phyloP scores from a whole-genome alignment of 2,329 filamentous ascomycete genomes.

The Periconia digitata region DNA sequence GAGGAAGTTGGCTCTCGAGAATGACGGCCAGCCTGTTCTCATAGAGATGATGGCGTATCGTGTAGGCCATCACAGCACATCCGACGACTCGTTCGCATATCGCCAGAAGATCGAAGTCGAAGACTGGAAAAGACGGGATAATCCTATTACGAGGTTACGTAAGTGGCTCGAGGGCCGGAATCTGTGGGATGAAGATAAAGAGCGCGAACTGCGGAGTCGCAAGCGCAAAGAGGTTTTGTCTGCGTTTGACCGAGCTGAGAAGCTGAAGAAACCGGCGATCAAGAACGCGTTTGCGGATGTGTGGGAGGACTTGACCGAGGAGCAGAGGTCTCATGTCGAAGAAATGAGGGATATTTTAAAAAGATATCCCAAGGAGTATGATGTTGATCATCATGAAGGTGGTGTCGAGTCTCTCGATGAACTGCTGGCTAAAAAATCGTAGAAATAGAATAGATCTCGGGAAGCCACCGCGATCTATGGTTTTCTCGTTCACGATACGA shows the following conservation, averaged over 20 bases:
- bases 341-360: slow-evolving; percentile 77
- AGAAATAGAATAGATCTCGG: neutral
- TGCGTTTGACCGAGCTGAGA: slow-evolving; percentile 82
- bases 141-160: slow-evolving; percentile 79
- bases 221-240: slow-evolving; percentile 75
- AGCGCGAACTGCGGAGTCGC: slow-evolving; percentile 68
- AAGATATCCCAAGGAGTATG: slow-evolving; percentile 90
- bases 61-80: slow-evolving; percentile 96
- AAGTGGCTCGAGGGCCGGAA: slow-evolving; percentile 88
- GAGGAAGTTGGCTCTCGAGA: slow-evolving; percentile 73
- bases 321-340: slow-evolving; percentile 72
- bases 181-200: slow-evolving; percentile 82
- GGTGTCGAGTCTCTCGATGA: slow-evolving; percentile 65
- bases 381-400: slow-evolving; percentile 73
- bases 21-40: slow-evolving; percentile 79
- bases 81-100: slow-evolving; percentile 96
- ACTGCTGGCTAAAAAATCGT: slow-evolving; percentile 20
- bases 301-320: slow-evolving; percentile 84
- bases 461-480: neutral
- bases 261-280: slow-evolving; percentile 75
- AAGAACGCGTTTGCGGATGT: slow-evolving; percentile 80
- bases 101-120: slow-evolving; percentile 90
- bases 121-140: slow-evolving; percentile 89
- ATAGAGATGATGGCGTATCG: slow-evolving; percentile 98
- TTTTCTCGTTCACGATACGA: neutral